Evolutionary conservation across 257 asterid species (phyloP).

Genomic region (Jacaranda mimosifolia): DNA sequence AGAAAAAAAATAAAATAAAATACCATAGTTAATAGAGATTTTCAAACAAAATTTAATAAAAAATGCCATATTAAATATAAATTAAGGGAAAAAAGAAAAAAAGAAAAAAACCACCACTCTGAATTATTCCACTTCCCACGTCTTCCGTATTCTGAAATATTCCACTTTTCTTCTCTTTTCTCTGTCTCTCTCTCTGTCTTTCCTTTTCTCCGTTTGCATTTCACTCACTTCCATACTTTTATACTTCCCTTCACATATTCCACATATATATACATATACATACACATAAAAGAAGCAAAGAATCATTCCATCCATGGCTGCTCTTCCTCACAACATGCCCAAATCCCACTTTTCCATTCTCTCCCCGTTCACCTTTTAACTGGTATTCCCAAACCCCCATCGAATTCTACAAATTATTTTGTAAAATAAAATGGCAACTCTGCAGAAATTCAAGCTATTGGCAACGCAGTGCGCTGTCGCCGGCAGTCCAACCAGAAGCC

Average conservation of each 20-base stretch:
- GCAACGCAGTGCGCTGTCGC: constrained; percentile 89
- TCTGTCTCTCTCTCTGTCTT: background rate
- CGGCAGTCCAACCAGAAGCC: constrained; percentile 86
- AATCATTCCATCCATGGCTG: constrained; percentile 34
- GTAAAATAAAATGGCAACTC: constrained; percentile 58
- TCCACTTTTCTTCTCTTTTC: constrained; percentile 19
- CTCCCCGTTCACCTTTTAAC: constrained; percentile 7
- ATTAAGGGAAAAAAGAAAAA: too few species aligned
- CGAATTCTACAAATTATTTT: background rate
- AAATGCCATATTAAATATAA: too few species aligned
- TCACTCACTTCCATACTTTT: constrained; percentile 39
- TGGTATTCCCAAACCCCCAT: constrained; percentile 27
- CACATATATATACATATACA: background rate
- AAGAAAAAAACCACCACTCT: too few species aligned
- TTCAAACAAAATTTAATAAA: too few species aligned
- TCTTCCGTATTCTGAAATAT: constrained; percentile 34
- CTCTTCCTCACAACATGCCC: constrained; percentile 36
- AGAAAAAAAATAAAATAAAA: too few species aligned
- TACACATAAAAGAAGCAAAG: constrained; percentile 16
- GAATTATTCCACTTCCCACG: too few species aligned
- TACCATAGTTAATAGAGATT: too few species aligned
- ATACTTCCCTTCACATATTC: background rate
- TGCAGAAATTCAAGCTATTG: constrained; percentile 88
- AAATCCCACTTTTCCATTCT: constrained; percentile 51
- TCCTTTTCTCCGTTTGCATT: constrained; percentile 14